Conservation (phyloP, 2,329 filamentous ascomycete species). For the Calonectria hawksworthii region DNA sequence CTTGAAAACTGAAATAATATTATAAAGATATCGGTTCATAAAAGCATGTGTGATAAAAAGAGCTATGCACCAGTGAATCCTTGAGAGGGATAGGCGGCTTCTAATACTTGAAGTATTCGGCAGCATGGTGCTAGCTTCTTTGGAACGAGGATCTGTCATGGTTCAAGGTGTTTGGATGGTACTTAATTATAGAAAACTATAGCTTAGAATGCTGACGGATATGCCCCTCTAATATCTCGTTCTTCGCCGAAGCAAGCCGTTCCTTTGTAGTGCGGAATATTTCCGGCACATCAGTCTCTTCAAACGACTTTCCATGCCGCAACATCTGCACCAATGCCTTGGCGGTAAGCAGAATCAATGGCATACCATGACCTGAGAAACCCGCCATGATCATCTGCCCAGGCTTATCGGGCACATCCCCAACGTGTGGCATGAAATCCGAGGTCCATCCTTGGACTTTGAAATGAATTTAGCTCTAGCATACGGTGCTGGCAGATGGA, state of each 20-base stretch:
- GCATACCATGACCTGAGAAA: conserved; percentile 66
- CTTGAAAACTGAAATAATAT: too few species aligned
- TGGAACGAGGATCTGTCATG: not conserved
- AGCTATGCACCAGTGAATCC: not conserved
- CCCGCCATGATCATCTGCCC: conserved; percentile 60
- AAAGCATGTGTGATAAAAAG: too few species aligned
- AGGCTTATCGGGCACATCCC: conserved; percentile 49
- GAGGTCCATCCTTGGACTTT: conserved; percentile 56
- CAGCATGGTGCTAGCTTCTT: too few species aligned
- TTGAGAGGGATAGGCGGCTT: too few species aligned
- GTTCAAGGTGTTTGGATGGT: not conserved
- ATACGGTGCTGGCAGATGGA: not conserved
- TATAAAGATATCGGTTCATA: too few species aligned
- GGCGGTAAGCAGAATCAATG: conserved; percentile 56
- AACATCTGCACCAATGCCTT: conserved; percentile 59
- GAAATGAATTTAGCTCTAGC: not conserved
- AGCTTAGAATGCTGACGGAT: not conserved
- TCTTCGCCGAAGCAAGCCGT: not conserved
- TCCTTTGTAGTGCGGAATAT: not conserved
- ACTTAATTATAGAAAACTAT: not conserved
- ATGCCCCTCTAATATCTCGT: conserved; percentile 1
- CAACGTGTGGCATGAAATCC: conserved; percentile 59
- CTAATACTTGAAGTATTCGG: too few species aligned
- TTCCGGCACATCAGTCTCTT: conserved; percentile 53
- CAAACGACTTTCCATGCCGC: conserved; percentile 45